phyloP scores from a whole-genome alignment of 2,329 filamentous ascomycete species.

The Ilyonectria robusta region DNA sequence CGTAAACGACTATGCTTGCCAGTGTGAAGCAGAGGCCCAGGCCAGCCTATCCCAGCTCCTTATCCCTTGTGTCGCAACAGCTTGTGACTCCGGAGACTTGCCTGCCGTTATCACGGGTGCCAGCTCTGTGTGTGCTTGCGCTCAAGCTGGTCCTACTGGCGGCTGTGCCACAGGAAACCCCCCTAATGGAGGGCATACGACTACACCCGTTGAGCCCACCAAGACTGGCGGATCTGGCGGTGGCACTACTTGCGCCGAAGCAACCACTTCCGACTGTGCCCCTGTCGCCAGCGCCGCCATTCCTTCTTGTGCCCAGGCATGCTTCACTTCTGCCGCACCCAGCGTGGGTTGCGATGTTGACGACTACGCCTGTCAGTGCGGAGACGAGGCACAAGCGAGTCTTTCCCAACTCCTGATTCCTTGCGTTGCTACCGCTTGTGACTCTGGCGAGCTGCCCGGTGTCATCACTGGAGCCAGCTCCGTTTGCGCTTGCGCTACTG shows the following conservation, averaged over 20 bases:
- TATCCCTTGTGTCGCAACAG: constrained; percentile 48
- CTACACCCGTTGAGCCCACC: too few species aligned
- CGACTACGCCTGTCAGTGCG: constrained; percentile 50
- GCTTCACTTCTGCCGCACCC: constrained; percentile 46
- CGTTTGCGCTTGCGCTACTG: constrained; percentile 41
- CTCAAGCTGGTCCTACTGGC: constrained; percentile 20
- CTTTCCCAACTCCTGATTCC: constrained; percentile 46
- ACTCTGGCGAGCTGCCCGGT: constrained; percentile 38
- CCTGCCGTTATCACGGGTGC: constrained; percentile 48
- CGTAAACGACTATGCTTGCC: constrained; percentile 48
- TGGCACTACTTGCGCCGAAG: constrained; percentile 27
- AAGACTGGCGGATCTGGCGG: background rate
- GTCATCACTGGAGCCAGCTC: constrained; percentile 47
- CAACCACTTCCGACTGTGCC: constrained; percentile 40
- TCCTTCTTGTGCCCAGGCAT: constrained; percentile 46
- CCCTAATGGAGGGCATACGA: constrained; percentile 6
- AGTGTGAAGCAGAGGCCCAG: constrained; percentile 45
- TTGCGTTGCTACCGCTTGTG: constrained; percentile 48
- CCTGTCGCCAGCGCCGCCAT: constrained; percentile 46
- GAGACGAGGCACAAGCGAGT: constrained; percentile 40
- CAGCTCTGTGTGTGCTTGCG: constrained; percentile 40
- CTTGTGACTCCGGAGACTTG: constrained; percentile 42
- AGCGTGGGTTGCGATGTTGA: constrained; percentile 43
- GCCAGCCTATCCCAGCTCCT: constrained; percentile 42
- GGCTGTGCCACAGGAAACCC: background rate